phyloP scores from a whole-genome alignment of 1,284 basidiomycete species.

The Exsudoporus floridanus region DNA sequence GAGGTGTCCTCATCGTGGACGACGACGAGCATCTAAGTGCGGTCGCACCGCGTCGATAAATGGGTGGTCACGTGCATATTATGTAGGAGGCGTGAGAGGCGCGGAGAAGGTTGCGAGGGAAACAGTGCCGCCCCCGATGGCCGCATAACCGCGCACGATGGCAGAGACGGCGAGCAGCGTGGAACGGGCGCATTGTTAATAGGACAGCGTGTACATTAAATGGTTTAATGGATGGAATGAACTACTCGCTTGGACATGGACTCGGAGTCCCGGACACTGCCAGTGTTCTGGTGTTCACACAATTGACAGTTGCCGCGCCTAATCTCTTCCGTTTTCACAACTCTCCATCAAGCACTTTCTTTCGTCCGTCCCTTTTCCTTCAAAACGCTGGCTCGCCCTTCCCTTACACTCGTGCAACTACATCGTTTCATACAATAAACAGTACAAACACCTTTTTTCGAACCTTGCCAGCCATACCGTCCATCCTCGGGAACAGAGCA shows the following conservation, averaged over 20 bases:
- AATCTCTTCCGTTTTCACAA: conserved; percentile 18
- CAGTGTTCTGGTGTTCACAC: conserved; percentile 8
- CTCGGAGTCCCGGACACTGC: neutral
- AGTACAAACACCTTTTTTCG: conserved; percentile 17
- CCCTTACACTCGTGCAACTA: conserved; percentile 3
- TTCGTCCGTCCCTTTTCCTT: conserved; percentile 13
- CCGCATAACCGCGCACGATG: conserved; percentile 15
- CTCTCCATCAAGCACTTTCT: conserved; percentile 13
- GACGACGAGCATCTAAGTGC: neutral
- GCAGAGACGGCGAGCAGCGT: conserved; percentile 10
- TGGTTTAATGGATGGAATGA: neutral
- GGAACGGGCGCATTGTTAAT: conserved; percentile 8
- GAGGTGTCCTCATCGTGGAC: conserved; percentile 20
- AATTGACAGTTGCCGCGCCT: conserved; percentile 16
- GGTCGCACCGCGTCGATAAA: conserved; percentile 11
- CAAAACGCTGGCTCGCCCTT: conserved; percentile 29
- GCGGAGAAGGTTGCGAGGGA: conserved; percentile 17
- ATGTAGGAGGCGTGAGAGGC: conserved; percentile 1
- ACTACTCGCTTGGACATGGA: neutral
- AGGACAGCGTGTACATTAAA: conserved; percentile 3
- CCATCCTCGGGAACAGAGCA: conserved; percentile 51
- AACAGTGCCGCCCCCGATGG: conserved; percentile 3
- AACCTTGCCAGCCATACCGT: conserved; percentile 51
- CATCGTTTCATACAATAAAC: conserved; percentile 15
- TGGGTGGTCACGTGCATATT: conserved; percentile 24